Evolutionary conservation across 2,329 filamentous ascomycete species (phyloP), one percentile per base, ranked within the genome.

Genomic region (Penicillium sclerotiorum): DNA sequence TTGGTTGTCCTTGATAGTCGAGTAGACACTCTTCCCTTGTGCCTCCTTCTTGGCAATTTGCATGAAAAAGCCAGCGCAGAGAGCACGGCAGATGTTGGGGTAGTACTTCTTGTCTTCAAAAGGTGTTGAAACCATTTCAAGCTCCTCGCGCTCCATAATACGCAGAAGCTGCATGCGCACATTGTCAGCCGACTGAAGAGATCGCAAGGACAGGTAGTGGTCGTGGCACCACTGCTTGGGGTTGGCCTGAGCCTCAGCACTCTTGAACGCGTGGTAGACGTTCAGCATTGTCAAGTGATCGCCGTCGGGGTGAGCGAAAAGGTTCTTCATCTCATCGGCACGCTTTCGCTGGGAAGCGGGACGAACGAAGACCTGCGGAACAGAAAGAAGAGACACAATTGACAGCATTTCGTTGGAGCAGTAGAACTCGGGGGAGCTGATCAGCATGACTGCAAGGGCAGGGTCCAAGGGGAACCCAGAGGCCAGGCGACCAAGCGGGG

Each of bases 101-200:
- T 97, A 99, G 78, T 99, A 99, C 67, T 95, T 90, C 79, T 95
- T 96, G 76, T 97, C 87, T 63, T 92, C 88, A 67, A 96, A 97
- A 0, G 88, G 83, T 0, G 93, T 97, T 45, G 89, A 94, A 47
- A 96, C 71, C 43, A 99, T 84, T 54, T 95, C 89, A 8, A 99
- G 76, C 50, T 87, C 88, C 59, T 91, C 84, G 12, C 88, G 90
- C 76, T 99, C 92, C 95, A 99, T 99, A 71, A 97, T 96, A 49
- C 91, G 88, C 74, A 90, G 89, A 27, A 99, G 83, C 75, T 99
- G 94, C 48, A 85, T 75, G 41, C 94, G 91, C 8, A 99, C 93
- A 62, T 94, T 95, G 75, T 99, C 94, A 9, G 94, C 94, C 59
- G 91, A 95, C 51, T 90, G 87, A 13, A 99, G 81, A 53, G 94